Evolutionary conservation across 805 yeast species (phyloP).

Genomic region (Yarrowia alimentaria): DNA sequence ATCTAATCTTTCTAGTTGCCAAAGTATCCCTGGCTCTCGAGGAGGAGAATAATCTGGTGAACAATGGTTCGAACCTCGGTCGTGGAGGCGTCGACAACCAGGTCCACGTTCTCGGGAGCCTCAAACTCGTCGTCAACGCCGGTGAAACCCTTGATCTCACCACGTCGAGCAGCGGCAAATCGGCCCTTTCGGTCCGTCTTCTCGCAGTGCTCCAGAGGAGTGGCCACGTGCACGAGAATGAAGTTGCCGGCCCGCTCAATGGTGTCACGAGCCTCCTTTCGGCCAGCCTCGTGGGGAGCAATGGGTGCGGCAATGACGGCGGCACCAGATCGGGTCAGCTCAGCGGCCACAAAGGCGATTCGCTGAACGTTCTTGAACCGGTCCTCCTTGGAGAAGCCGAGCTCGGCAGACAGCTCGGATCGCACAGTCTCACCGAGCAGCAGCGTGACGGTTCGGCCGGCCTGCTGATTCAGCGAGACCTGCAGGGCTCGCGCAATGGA

Average conservation of each 20-base stretch:
- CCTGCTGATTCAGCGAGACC: conserved; percentile 86
- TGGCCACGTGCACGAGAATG: conserved; percentile 51
- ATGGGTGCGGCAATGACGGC: conserved; percentile 75
- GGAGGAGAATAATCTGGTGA: conserved; percentile 65
- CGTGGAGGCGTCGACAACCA: conserved; percentile 54
- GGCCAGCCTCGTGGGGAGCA: conserved; percentile 48
- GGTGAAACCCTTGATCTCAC: conserved; percentile 49
- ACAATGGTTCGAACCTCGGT: conserved; percentile 67
- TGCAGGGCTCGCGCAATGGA: conserved; percentile 79
- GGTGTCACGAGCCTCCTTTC: conserved; percentile 45
- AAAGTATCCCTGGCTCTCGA: conserved; percentile 83
- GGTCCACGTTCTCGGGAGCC: conserved; percentile 53
- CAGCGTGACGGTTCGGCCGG: conserved; percentile 74
- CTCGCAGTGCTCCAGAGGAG: conserved; percentile 49
- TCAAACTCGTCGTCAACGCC: conserved; percentile 50
- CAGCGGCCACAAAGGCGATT: conserved; percentile 65
- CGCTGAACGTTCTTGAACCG: conserved; percentile 45
- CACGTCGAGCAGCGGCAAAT: conserved; percentile 47
- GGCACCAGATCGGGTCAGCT: conserved; percentile 83
- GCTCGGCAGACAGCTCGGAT: conserved; percentile 43
- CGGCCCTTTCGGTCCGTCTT: conserved; percentile 52
- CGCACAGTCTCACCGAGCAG: conserved; percentile 49
- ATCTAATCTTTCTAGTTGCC: conserved; percentile 42
- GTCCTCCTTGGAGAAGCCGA: conserved; percentile 44
- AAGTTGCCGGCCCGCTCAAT: conserved; percentile 53